Evolutionary conservation across 2,329 filamentous ascomycete genomes (phyloP).

Genomic region (Stemphylium beticola): DNA sequence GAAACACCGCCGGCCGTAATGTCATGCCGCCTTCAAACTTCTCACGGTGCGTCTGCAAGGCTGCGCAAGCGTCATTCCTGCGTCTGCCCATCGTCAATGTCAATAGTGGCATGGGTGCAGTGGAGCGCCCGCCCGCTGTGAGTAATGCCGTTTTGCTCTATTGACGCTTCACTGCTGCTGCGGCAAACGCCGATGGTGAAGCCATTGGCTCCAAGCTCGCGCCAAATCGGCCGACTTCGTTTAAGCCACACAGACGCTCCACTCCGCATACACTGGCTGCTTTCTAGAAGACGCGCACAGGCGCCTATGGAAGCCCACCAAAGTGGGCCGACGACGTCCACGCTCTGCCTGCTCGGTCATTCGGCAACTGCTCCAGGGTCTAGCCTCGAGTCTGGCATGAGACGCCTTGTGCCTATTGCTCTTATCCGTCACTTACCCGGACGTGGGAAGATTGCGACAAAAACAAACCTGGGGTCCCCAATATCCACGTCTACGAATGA

Average conservation of each 20-base stretch:
- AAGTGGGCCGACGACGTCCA: constrained; percentile 16
- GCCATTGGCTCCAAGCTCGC: constrained; percentile 9
- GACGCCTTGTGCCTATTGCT: constrained; percentile 1
- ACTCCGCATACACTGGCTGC: constrained; percentile 9
- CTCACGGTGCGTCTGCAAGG: too few species aligned
- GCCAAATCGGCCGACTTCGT: constrained; percentile 13
- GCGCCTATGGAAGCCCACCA: constrained; percentile 16
- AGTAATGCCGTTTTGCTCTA: background rate
- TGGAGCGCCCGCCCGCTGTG: background rate
- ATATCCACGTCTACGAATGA: constrained; percentile 7
- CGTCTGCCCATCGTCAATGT: background rate
- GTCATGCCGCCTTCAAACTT: too few species aligned
- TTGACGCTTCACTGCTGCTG: background rate
- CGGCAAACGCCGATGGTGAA: constrained; percentile 13
- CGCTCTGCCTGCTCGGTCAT: constrained; percentile 13
- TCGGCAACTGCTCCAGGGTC: constrained; percentile 35
- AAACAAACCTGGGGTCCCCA: constrained; percentile 15
- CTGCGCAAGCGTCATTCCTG: constrained; percentile 1
- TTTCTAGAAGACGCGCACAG: constrained; percentile 32
- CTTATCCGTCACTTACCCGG: constrained; percentile 5
- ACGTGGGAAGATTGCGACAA: constrained; percentile 13
- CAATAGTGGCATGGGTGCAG: background rate
- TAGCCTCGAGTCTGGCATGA: constrained; percentile 2
- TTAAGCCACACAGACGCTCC: constrained; percentile 11
- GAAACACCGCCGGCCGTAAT: background rate